Conservation (phyloP, 208 protist genomes). For the Wallacemonas rigidus region DNA sequence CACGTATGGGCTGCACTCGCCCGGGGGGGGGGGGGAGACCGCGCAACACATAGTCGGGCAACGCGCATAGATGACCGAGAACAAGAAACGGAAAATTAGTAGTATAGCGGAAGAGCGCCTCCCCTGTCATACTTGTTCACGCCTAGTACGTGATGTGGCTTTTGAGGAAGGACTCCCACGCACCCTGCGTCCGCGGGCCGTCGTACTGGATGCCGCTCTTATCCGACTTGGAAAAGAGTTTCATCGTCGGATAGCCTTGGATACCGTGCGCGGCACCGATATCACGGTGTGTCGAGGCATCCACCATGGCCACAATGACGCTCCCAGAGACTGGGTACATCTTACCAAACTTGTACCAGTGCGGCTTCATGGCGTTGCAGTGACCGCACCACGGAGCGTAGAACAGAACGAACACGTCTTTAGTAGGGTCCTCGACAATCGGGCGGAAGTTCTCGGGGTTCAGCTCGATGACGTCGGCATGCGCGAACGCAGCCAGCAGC, state of each 20-base stretch:
- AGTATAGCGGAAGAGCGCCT: background rate
- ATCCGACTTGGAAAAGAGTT: constrained; percentile 82
- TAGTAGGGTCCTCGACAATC: constrained; percentile 78
- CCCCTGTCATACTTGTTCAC: background rate
- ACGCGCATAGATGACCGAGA: no score
- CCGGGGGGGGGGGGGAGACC: no score
- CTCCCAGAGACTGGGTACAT: constrained; percentile 41
- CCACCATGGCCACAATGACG: constrained; percentile 81
- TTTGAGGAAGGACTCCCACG: constrained; percentile 61
- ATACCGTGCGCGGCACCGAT: constrained; percentile 60
- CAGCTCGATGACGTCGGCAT: constrained; percentile 69
- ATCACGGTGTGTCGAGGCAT: constrained; percentile 50
- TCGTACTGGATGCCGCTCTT: constrained; percentile 70
- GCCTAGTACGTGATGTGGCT: constrained; percentile 16
- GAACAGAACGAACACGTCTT: constrained; percentile 96
- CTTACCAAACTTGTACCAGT: constrained; percentile 71
- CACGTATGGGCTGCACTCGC: no score
- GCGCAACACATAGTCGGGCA: no score
- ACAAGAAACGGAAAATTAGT: no score
- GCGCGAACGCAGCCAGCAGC: constrained; percentile 16
- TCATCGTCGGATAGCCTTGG: constrained; percentile 88
- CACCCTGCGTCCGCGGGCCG: constrained; percentile 49
- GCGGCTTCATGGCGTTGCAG: constrained; percentile 93
- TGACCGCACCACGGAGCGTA: constrained; percentile 97
- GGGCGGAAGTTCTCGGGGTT: constrained; percentile 72